Percentiles rank a stretch among this genome's conserved stretches.
These are phyloP conservation scores for Platanthera zijinensis DNA, from an alignment of 106 monocot genomes.

Conservation along the genomic window DNA sequence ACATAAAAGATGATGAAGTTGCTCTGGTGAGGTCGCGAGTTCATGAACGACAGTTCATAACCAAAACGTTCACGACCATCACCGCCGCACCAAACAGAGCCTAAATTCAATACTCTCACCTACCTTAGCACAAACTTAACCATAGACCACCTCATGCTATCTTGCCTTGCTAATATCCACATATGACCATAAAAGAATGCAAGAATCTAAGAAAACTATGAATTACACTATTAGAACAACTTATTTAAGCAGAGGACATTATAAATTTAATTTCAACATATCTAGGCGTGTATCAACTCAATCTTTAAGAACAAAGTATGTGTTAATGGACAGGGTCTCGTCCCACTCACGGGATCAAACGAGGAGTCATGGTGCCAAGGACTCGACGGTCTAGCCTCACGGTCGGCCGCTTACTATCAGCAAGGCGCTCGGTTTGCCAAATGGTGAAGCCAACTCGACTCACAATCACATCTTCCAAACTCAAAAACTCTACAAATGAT, in stretches of 20 bases:
- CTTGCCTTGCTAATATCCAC: background rate
- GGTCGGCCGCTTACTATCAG: constrained; percentile 40
- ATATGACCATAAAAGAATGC: background rate
- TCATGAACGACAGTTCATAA: no score
- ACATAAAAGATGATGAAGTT: no score
- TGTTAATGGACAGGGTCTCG: constrained; percentile 55
- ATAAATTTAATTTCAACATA: background rate
- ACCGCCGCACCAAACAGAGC: no score
- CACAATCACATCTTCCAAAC: background rate
- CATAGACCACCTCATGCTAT: background rate
- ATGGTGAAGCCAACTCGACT: constrained; percentile 39
- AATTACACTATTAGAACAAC: background rate
- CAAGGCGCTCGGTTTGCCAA: constrained; percentile 64
- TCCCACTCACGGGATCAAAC: constrained; percentile 82
- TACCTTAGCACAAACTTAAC: no score
- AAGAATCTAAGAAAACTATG: background rate
- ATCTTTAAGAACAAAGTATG: no score
- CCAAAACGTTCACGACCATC: no score
- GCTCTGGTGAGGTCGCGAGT: no score
- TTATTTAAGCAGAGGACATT: no score
- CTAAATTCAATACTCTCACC: no score
- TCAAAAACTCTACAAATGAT: background rate
- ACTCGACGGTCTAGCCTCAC: constrained; percentile 28
- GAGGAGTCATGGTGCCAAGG: constrained; percentile 89
- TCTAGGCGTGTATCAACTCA: background rate